A percentile compares a stretch with the other conserved stretches of the same genome.
Evolutionary conservation across 1,139 yeast genomes (phyloP).

Genomic region (Groenewaldozyma sp.): DNA sequence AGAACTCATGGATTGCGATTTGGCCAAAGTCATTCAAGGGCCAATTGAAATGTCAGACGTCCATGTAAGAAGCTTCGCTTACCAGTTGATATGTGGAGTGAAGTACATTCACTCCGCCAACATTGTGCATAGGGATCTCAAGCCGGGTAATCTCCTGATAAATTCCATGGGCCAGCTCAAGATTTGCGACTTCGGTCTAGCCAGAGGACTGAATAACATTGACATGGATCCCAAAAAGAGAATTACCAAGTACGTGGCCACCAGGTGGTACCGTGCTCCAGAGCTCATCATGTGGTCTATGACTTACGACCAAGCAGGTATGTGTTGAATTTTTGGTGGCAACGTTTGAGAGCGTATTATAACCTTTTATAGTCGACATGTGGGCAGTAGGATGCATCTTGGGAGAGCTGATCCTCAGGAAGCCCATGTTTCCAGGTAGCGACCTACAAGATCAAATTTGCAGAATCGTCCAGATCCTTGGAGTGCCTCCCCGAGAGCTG

Average conservation of each 20-base stretch:
- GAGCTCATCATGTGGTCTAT: slow-evolving; percentile 64
- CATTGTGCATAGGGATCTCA: slow-evolving; percentile 76
- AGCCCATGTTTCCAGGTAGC: slow-evolving; percentile 75
- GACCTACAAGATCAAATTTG: slow-evolving; percentile 79
- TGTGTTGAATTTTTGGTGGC: too few species aligned
- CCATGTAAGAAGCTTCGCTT: slow-evolving; percentile 65
- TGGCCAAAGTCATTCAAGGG: slow-evolving; percentile 69
- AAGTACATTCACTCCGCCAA: slow-evolving; percentile 69
- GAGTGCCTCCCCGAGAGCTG: slow-evolving; percentile 72
- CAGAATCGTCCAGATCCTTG: slow-evolving; percentile 65
- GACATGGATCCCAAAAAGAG: slow-evolving; percentile 4
- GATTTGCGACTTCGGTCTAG: slow-evolving; percentile 84
- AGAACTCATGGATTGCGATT: slow-evolving; percentile 73
- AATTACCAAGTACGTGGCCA: slow-evolving; percentile 79
- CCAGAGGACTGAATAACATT: slow-evolving; percentile 48
- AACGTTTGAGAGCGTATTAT: background rate
- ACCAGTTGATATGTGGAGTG: slow-evolving; percentile 72
- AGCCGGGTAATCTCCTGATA: slow-evolving; percentile 79
- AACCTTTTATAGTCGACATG: slow-evolving; percentile 52
- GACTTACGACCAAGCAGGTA: slow-evolving; percentile 32
- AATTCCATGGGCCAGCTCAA: slow-evolving; percentile 60
- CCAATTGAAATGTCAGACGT: slow-evolving; percentile 63
- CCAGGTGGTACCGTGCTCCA: slow-evolving; percentile 94
- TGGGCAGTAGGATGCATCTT: slow-evolving; percentile 95
- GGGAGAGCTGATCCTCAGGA: slow-evolving; percentile 76